Evolutionary conservation across 2,329 filamentous ascomycete genomes (phyloP).

Genomic region (Colletotrichum cordylinicola): DNA sequence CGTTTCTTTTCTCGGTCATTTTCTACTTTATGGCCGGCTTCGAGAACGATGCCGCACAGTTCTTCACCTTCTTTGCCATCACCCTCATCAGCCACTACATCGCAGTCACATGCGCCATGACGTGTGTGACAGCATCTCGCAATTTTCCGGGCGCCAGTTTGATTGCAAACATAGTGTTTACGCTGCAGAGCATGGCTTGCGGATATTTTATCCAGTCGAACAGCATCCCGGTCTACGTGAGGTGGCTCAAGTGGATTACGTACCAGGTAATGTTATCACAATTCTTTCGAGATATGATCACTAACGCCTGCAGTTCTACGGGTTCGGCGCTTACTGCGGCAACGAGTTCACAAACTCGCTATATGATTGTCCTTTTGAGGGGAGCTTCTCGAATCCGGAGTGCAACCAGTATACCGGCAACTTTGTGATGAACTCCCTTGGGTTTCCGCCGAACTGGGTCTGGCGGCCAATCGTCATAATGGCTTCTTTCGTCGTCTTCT

Average conservation of each 20-base stretch:
- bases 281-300: constrained; percentile 27
- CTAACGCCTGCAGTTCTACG: constrained; percentile 62
- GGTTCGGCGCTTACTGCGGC: constrained; percentile 71
- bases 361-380: constrained; percentile 72
- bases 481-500: constrained; percentile 66
- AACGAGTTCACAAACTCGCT: constrained; percentile 78
- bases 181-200: constrained; percentile 75
- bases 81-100: constrained; percentile 76
- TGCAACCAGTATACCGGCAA: constrained; percentile 73
- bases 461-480: constrained; percentile 69
- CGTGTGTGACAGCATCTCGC: constrained; percentile 69
- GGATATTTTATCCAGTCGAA: constrained; percentile 79
- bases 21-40: constrained; percentile 84
- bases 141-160: constrained; percentile 75
- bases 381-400: constrained; percentile 66
- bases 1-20: constrained; percentile 72
- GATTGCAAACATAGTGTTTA: constrained; percentile 75
- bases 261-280: constrained; percentile 50
- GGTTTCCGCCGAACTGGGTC: constrained; percentile 72
- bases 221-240: constrained; percentile 77
- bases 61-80: constrained; percentile 75
- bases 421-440: constrained; percentile 73
- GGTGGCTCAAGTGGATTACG: constrained; percentile 75
- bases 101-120: constrained; percentile 73
- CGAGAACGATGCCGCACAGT: constrained; percentile 65